Evolutionary conservation across 768 basidiomycete species (phyloP), one percentile per base, ranked within the genome.

Genomic region (Podaxis sp.): DNA sequence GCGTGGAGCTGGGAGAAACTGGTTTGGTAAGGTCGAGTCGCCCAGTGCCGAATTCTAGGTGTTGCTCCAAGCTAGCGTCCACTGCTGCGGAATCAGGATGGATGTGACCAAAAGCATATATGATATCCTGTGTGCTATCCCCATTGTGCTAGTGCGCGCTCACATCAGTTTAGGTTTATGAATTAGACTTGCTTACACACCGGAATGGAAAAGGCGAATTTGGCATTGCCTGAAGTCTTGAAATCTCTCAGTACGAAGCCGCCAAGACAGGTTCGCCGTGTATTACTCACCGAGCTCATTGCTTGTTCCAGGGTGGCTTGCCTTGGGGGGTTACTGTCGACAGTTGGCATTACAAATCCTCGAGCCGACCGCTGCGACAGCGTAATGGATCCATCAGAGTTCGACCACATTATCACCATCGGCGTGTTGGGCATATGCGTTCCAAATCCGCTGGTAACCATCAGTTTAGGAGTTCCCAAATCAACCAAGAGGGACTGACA

Each of bases 401-500:
- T 87, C 6, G 82, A 75, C 90, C 89, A 92, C 78, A 86, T 83
- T 33, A 91, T 86, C 63, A 92, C 86, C 88, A 92, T 90, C 0
- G 85, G 81, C 5, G 81, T 76, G 66, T 80, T 75, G 1, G 77
- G 70, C 87, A 89, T 88, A 61, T 72, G 66, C 8, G 63, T 65
- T 24, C 87, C 87, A 67, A 86, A 89, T 4, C 87, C 87, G 69
- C 87, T 89, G 67, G 10, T 67, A 24, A 51, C 22, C 17, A 38
- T 48, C 12, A 54, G 46, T 7, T 59, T 36, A 10, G 11, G 20
- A 22, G 62, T 2, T n/a, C 41, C n/a, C 15, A 10, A 22, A 7
- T 26, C 26, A 51, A 26, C 6, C 49, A 26, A 62, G n/a, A 13
- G 58, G 11, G 48, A 71, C 80, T 62, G 64, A 86, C 86, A 87